Evolutionary conservation across 176 grass and related monocot species (phyloP), one percentile per base, ranked within the genome.

Genomic region (Eragrostis curvula): DNA sequence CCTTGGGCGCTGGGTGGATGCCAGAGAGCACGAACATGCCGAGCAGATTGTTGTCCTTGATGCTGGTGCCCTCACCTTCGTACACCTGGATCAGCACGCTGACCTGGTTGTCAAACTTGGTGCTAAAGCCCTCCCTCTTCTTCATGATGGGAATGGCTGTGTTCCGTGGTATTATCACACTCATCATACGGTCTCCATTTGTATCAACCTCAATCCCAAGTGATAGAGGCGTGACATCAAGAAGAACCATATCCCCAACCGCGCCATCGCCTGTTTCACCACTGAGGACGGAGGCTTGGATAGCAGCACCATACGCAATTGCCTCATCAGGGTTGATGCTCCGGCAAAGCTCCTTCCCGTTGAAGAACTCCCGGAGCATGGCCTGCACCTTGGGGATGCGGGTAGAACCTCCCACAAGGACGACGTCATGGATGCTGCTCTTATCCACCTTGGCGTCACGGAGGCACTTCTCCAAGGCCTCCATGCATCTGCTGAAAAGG

Each of bases 301-400:
- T 66, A 5, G 91, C 87, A 4, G 91, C 91, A 1, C 91, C 87
- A 0, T 87, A 78, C 0, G 91, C 91, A 3, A 93, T 81, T 0
- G 87, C 91, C 45, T 93, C 87, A 3, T 93, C 91, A 0, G 77
- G 66, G 45, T 87, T 90, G 84, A 91, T 88, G 65, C 39, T 85
- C 29, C 78, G 74, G 56, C 85, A 85, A 0, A 91, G 81, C 77
- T 91, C 71, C 81, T 90, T 89, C 3, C 87, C 81, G 0, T 65
- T 12, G 43, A 93, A 93, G 51, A 89, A 82, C 0, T 87, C 84
- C 47, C 40, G 23, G 13, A 93, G 12, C 18, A 87, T 72, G 14
- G 55, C 67, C 30, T 87, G 80, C 28, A 90, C 87, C 23, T 62
- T 79, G 1, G 84, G 87, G n/a, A 93, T 93, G 20, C 91, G 69